phyloP scores from a whole-genome alignment of 257 asterid species.

The Striga asiatica region DNA sequence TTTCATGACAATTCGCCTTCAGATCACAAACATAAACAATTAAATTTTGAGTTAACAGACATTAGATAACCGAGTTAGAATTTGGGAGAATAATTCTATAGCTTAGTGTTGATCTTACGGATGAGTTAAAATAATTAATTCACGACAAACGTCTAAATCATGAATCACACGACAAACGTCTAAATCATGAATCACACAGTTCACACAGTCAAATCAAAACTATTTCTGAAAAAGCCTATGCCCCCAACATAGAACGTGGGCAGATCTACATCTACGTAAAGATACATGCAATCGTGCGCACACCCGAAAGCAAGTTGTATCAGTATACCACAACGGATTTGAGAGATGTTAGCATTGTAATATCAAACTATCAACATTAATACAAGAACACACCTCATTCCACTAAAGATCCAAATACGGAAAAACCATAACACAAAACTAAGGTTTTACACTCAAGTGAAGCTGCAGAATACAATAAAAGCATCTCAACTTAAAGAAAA shows the following conservation, averaged over 20 bases:
- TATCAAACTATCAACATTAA: not conserved
- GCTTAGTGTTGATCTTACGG: not conserved
- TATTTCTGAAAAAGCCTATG: not conserved
- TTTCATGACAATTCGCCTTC: no score
- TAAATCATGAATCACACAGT: not conserved
- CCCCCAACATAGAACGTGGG: not conserved
- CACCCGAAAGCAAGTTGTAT: not conserved
- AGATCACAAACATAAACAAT: constrained; percentile 4
- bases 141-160: not conserved
- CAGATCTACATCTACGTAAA: constrained; percentile 5
- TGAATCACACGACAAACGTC: not conserved
- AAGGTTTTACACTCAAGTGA: not conserved
- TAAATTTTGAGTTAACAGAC: not conserved
- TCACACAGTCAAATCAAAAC: no score
- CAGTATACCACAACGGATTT: not conserved
- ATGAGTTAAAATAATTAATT: not conserved
- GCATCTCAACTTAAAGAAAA: constrained; percentile 3
- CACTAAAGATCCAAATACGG: constrained; percentile 13
- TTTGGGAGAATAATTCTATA: not conserved
- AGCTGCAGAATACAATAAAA: constrained; percentile 12
- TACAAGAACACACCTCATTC: not conserved
- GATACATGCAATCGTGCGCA: no score
- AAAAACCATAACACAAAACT: no score
- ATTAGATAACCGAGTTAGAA: not conserved
- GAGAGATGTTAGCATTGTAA: not conserved